Conservation (phyloP, 2,329 filamentous ascomycete genomes). For the Colletotrichum truncatum region DNA sequence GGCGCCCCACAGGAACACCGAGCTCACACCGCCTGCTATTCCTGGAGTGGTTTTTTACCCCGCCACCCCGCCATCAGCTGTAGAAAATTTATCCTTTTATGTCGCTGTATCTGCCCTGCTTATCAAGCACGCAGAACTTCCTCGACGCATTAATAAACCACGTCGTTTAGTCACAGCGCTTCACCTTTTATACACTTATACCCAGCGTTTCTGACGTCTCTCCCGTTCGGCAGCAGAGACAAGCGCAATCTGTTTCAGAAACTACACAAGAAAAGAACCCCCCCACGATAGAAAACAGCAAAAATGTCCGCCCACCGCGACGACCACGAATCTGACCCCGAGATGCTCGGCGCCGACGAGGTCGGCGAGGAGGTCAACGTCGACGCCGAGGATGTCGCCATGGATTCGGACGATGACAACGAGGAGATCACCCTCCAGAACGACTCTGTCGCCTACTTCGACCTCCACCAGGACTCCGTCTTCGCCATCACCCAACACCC, state of each 20-base stretch:
- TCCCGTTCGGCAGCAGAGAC: neutral
- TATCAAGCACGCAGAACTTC: conserved; percentile 28
- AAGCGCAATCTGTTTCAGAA: neutral
- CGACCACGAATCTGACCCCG: conserved; percentile 54
- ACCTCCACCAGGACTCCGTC: conserved; percentile 87
- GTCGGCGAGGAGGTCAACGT: conserved; percentile 77
- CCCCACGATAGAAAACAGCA: neutral
- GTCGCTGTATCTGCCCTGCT: conserved; percentile 7
- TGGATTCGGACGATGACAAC: conserved; percentile 79
- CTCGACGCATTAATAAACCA: conserved; percentile 24
- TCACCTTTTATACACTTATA: conserved; percentile 12
- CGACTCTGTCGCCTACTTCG: conserved; percentile 93
- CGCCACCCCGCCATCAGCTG: conserved; percentile 30
- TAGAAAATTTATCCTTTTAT: conserved; percentile 15
- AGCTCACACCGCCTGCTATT: conserved; percentile 26
- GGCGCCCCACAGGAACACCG: neutral
- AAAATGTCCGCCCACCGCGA: conserved; percentile 23
- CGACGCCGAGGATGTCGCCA: conserved; percentile 72
- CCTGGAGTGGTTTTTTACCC: conserved; percentile 9
- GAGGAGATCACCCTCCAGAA: conserved; percentile 86
- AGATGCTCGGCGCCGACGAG: conserved; percentile 81
- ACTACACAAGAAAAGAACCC: neutral
- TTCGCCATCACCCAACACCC: conserved; percentile 97
- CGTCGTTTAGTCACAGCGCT: neutral
- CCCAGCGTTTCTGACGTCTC: neutral